These are phyloP conservation scores for Sclerotinia subarctica DNA, from an alignment of 2,329 filamentous ascomycete species.

Conservation along the genomic window DNA sequence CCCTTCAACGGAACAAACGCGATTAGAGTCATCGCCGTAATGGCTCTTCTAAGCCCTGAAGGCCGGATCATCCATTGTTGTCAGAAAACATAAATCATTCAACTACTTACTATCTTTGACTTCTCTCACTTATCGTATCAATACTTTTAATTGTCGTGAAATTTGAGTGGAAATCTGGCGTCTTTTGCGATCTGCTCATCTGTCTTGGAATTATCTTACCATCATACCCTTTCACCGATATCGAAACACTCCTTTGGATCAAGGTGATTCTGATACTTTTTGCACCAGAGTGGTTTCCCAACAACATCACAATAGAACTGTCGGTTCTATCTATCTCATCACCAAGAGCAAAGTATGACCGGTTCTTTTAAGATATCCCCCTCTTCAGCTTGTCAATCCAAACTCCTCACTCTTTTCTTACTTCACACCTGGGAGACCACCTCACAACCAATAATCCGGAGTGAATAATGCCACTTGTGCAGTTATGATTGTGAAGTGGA, in stretches of 20 bases:
- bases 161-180: neutral
- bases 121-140: too few relatives aligned
- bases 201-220: neutral
- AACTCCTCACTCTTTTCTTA: neutral
- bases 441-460: neutral
- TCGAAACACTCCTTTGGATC: neutral
- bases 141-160: neutral
- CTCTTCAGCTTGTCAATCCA: neutral
- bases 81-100: neutral
- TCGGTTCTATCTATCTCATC: neutral
- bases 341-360: neutral
- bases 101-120: neutral
- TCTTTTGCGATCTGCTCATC: neutral
- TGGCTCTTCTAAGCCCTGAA: neutral
- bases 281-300: neutral
- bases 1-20: neutral
- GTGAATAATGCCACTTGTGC: too few relatives aligned
- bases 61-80: neutral
- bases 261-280: neutral
- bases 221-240: neutral
- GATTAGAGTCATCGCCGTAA: neutral
- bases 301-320: neutral
- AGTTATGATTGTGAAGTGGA: too few relatives aligned
- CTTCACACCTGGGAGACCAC: neutral
- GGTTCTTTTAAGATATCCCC: neutral